These are phyloP conservation scores for Stephanodiscus triporus DNA, from an alignment of 108 stramenopile species.

Conservation along the genomic window DNA sequence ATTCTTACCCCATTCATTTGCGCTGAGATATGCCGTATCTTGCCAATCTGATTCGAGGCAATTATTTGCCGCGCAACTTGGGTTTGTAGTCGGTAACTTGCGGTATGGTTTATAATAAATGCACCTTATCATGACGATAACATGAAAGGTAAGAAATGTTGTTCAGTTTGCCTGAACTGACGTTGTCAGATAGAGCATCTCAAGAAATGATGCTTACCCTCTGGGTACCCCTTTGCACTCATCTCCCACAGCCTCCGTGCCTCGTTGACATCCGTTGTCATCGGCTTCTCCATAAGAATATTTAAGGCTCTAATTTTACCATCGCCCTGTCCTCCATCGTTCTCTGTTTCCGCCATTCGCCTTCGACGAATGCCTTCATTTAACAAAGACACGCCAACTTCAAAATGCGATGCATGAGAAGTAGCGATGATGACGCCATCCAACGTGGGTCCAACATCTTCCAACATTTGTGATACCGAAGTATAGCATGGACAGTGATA, in stretches of 20 bases:
- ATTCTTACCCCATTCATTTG: constrained; percentile 41
- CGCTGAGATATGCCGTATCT: constrained; percentile 40
- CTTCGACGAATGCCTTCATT: constrained; percentile 46
- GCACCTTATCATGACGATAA: constrained; percentile 15
- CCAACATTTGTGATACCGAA: constrained; percentile 61
- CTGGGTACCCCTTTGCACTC: constrained; percentile 32
- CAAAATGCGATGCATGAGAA: constrained; percentile 71
- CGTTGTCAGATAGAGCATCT: background rate
- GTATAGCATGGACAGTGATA: constrained; percentile 55
- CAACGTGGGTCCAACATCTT: constrained; percentile 42
- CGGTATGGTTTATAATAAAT: constrained; percentile 77
- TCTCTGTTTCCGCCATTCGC: constrained; percentile 29
- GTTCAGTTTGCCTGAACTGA: background rate
- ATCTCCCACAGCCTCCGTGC: constrained; percentile 51
- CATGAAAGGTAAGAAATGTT: background rate
- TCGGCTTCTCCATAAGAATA: constrained; percentile 84
- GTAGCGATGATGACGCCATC: constrained; percentile 74
- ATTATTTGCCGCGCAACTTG: constrained; percentile 56
- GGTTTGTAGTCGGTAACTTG: constrained; percentile 71
- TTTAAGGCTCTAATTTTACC: constrained; percentile 42
- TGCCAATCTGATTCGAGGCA: constrained; percentile 37
- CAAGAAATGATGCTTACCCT: constrained; percentile 16
- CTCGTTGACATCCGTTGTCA: constrained; percentile 69
- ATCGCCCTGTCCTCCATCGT: constrained; percentile 22
- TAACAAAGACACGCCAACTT: constrained; percentile 50